A percentile compares a stretch with the other conserved stretches of the same genome.
Conservation (phyloP, 352 stramenopile species). For the Phytophthora pistaciae region DNA sequence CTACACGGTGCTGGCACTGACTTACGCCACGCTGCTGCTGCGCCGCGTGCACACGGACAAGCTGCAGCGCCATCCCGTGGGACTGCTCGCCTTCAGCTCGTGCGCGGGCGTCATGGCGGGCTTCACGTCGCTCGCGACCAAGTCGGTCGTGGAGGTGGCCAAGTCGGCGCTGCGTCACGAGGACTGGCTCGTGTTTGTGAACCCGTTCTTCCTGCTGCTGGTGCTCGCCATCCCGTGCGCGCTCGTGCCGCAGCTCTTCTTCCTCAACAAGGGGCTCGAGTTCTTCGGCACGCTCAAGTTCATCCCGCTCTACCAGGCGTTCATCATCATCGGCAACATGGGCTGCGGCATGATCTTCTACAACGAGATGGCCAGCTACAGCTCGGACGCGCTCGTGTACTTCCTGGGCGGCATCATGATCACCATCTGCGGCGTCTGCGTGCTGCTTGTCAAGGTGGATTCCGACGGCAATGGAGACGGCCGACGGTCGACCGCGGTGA, state of each 20-base stretch:
- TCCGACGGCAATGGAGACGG: constrained; percentile 10
- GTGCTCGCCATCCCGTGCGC: constrained; percentile 65
- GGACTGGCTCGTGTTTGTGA: constrained; percentile 60
- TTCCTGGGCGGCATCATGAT: constrained; percentile 67
- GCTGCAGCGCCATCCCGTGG: constrained; percentile 60
- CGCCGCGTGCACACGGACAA: constrained; percentile 60
- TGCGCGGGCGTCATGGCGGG: constrained; percentile 81
- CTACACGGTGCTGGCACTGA: constrained; percentile 59
- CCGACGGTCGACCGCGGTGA: constrained; percentile 23
- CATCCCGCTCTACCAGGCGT: constrained; percentile 84
- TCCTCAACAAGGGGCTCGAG: constrained; percentile 83
- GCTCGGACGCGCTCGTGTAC: constrained; percentile 41
- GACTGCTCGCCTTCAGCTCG: constrained; percentile 75
- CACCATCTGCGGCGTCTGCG: constrained; percentile 69
- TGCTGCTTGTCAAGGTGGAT: constrained; percentile 71
- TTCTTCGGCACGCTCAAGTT: constrained; percentile 86
- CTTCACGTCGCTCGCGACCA: constrained; percentile 82
- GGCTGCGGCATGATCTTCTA: constrained; percentile 82
- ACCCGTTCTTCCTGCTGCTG: constrained; percentile 77
- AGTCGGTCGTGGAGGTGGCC: constrained; percentile 73
- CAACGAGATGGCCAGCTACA: constrained; percentile 81
- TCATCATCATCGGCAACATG: constrained; percentile 86
- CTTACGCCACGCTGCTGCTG: constrained; percentile 64
- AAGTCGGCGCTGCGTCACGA: constrained; percentile 51
- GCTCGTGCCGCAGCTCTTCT: constrained; percentile 76